These are phyloP conservation scores for Pestalotiopsis sp. DNA, from an alignment of 2,329 filamentous ascomycete species.

Conservation along the genomic window DNA sequence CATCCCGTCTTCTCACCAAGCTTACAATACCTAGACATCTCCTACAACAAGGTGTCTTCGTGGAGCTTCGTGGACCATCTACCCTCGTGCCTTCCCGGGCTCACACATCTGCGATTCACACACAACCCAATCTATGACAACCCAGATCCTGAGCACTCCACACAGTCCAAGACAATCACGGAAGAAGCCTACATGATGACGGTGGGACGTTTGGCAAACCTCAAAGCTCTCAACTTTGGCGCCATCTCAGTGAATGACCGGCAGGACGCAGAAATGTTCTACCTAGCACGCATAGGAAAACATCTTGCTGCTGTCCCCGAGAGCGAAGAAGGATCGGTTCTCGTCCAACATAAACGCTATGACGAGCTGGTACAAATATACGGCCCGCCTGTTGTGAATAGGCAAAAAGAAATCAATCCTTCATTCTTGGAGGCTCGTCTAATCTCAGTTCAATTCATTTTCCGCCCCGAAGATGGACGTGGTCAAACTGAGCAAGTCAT, in stretches of 20 bases:
- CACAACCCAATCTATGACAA: constrained; percentile 82
- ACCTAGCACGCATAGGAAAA: constrained; percentile 79
- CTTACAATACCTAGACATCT: constrained; percentile 71
- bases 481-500: constrained; percentile 32
- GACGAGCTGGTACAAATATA: constrained; percentile 73
- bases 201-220: constrained; percentile 69
- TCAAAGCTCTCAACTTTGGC: constrained; percentile 75
- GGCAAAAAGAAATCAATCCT: constrained; percentile 65
- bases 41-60: constrained; percentile 67
- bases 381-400: constrained; percentile 67
- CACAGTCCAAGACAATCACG: constrained; percentile 40
- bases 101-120: constrained; percentile 76
- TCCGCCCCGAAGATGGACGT: constrained; percentile 18
- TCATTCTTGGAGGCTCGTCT: constrained; percentile 82
- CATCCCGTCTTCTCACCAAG: constrained; percentile 53
- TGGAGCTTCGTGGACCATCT: constrained; percentile 79
- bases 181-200: constrained; percentile 92
- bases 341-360: constrained; percentile 72
- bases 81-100: constrained; percentile 67
- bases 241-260: constrained; percentile 74
- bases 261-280: constrained; percentile 89
- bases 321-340: constrained; percentile 54
- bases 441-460: constrained; percentile 62
- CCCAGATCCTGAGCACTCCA: constrained; percentile 37
- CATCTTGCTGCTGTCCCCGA: constrained; percentile 68